phyloP scores from a whole-genome alignment of 768 basidiomycete genomes.

The Pholiota molesta region DNA sequence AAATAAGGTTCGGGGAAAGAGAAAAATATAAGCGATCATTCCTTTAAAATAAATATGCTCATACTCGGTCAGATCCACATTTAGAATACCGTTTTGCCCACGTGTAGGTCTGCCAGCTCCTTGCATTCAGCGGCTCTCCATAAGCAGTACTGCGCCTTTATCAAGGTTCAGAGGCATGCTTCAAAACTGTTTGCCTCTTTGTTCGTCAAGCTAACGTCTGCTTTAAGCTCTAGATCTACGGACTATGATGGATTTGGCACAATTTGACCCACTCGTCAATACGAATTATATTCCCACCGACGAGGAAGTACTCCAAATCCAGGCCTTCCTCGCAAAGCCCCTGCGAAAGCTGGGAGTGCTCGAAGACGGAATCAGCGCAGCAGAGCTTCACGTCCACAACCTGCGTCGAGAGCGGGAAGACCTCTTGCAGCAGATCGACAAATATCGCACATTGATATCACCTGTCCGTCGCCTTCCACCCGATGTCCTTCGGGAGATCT shows the following conservation, averaged over 20 bases:
- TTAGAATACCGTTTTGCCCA: too few species aligned
- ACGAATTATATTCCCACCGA: slow-evolving; percentile 7
- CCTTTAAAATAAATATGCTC: too few species aligned
- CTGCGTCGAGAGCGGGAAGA: background rate
- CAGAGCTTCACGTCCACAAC: background rate
- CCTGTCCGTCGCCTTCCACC: slow-evolving; percentile 22
- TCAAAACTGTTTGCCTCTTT: background rate
- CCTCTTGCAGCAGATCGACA: background rate
- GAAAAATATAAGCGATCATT: too few species aligned
- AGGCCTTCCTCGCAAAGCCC: background rate
- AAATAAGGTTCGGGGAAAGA: too few species aligned
- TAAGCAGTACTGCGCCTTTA: too few species aligned
- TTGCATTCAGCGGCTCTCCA: too few species aligned
- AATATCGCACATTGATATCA: slow-evolving; percentile 11
- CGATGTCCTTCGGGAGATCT: slow-evolving; percentile 23
- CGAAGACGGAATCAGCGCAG: background rate
- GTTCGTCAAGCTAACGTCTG: background rate
- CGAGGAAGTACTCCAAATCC: slow-evolving; percentile 3
- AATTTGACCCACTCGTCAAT: background rate
- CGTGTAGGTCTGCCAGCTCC: too few species aligned
- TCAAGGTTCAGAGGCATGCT: background rate
- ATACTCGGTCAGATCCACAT: too few species aligned
- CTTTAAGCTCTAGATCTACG: too few species aligned
- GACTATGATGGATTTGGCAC: background rate
- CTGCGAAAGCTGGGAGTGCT: background rate